Conservation (phyloP, 495 filamentous ascomycete species). For the Daldinia grandis region DNA sequence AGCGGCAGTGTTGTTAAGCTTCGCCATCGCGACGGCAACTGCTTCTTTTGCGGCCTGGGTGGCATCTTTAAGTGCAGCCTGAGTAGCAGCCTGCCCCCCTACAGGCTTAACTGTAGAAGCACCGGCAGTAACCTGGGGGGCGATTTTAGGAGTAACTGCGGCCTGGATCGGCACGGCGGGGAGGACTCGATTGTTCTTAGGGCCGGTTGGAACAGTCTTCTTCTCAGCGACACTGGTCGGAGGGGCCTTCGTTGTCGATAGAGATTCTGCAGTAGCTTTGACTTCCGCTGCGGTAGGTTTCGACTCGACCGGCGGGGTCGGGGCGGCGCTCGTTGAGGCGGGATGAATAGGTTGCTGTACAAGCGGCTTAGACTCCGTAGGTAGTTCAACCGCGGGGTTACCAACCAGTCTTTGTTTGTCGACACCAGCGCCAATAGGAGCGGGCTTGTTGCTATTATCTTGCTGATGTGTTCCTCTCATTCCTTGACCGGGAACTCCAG, state of each 20-base stretch:
- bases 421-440: constrained; percentile 63
- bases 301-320: constrained; percentile 69
- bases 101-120: constrained; percentile 48
- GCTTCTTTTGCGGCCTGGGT: constrained; percentile 85
- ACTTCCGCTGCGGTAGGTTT: constrained; percentile 69
- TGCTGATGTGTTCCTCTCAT: constrained; percentile 49
- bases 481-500: constrained; percentile 49
- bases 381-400: constrained; percentile 47
- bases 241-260: constrained; percentile 46
- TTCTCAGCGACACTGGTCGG: constrained; percentile 45
- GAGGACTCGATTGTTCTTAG: constrained; percentile 62
- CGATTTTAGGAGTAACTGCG: constrained; percentile 64
- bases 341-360: constrained; percentile 49
- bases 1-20: constrained; percentile 64
- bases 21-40: constrained; percentile 90
- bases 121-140: constrained; percentile 43
- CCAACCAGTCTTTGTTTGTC: constrained; percentile 55
- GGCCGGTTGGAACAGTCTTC: constrained; percentile 66
- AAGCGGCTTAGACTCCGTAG: constrained; percentile 51
- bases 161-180: constrained; percentile 73
- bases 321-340: constrained; percentile 36
- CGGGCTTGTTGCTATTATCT: constrained; percentile 55
- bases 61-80: constrained; percentile 67
- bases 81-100: constrained; percentile 47
- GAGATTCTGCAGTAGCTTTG: constrained; percentile 57